Evolutionary conservation across 306 rosid species (phyloP).

Genomic region (Vachellia pachyceras): DNA sequence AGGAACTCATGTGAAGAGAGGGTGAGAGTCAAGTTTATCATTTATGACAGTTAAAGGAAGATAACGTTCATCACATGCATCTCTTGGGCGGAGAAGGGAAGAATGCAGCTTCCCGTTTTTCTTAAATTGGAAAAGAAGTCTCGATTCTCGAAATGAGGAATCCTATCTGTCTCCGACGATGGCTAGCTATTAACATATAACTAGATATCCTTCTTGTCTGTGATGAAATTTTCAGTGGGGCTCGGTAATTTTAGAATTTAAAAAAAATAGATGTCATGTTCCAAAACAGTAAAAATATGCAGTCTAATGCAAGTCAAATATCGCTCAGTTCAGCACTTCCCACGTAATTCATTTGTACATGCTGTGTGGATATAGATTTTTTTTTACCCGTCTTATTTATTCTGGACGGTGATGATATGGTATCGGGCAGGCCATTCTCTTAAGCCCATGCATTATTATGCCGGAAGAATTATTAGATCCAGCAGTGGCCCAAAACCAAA

Average conservation of each 20-base stretch:
- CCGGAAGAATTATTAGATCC: not conserved
- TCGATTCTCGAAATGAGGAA: not conserved
- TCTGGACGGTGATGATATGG: not conserved
- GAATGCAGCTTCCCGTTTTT: not conserved
- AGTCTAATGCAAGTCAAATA: not conserved
- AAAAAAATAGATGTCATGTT: too few species aligned
- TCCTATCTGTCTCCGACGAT: not conserved
- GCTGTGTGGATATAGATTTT: too few species aligned
- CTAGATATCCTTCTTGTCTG: too few species aligned
- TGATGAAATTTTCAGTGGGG: not conserved
- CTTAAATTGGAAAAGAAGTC: not conserved
- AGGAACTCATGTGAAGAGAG: constrained; percentile 16
- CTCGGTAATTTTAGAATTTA: not conserved
- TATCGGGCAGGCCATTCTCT: not conserved
- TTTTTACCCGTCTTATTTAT: not conserved
- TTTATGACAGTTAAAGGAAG: not conserved
- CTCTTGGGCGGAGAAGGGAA: not conserved
- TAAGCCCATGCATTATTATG: not conserved
- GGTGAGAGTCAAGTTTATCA: not conserved
- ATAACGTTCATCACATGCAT: constrained; percentile 30
- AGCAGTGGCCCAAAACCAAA: not conserved
- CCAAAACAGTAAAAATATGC: not conserved
- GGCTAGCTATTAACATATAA: not conserved
- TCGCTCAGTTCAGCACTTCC: not conserved
- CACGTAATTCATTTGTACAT: not conserved